Evolutionary conservation across 805 yeast genomes (phyloP).

Genomic region (Kodamaea kakaduensis): DNA sequence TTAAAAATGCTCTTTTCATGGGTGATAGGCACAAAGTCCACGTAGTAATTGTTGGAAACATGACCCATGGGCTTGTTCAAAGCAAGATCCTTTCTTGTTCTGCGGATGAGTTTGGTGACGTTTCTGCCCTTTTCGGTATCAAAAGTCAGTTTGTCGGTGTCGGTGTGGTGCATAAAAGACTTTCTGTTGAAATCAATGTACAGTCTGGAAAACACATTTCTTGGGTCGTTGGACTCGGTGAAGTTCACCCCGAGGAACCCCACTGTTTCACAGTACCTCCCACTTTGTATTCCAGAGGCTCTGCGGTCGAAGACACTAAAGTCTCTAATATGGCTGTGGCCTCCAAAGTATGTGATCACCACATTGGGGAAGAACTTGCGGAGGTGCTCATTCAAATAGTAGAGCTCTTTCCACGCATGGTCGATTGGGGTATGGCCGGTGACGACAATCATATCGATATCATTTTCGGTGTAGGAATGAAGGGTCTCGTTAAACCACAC

Average conservation of each 20-base stretch:
- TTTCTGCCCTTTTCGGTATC: conserved; percentile 52
- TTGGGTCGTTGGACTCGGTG: conserved; percentile 12
- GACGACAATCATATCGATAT: conserved; percentile 63
- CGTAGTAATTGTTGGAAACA: conserved; percentile 63
- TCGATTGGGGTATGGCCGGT: conserved; percentile 72
- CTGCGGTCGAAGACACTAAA: conserved; percentile 62
- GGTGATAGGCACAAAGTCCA: conserved; percentile 59
- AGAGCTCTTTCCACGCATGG: conserved; percentile 53
- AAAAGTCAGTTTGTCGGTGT: conserved; percentile 31
- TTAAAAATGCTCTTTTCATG: conserved; percentile 51
- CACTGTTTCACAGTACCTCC: conserved; percentile 89
- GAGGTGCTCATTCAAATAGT: conserved; percentile 43
- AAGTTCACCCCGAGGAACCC: conserved; percentile 71
- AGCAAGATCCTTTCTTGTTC: conserved; percentile 44
- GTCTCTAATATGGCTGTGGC: conserved; percentile 91
- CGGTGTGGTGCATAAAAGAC: conserved; percentile 61
- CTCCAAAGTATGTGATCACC: conserved; percentile 84
- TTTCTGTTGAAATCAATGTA: conserved; percentile 79
- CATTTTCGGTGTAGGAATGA: conserved; percentile 21
- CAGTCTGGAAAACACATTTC: conserved; percentile 45
- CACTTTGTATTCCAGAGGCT: conserved; percentile 84
- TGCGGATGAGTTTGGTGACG: conserved; percentile 43
- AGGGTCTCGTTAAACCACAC: conserved; percentile 60
- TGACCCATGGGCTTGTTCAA: conserved; percentile 57
- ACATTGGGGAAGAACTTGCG: conserved; percentile 57